Evolutionary conservation across 306 rosid genomes (phyloP).

Genomic region (Gillenia trifoliata): DNA sequence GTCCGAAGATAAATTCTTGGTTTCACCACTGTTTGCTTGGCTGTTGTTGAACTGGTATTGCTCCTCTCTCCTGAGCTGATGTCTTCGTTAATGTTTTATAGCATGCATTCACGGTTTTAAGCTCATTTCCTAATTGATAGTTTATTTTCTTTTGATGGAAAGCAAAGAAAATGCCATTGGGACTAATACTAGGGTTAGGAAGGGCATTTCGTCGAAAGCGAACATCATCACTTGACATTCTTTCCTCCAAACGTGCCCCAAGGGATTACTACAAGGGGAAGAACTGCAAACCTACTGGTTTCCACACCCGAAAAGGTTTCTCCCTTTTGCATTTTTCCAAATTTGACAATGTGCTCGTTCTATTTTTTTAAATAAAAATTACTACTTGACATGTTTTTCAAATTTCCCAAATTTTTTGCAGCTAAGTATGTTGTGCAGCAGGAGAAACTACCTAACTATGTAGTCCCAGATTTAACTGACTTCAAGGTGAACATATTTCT

Average conservation of each 20-base stretch:
- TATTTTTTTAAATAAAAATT: background rate
- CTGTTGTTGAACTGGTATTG: background rate
- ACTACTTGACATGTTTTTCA: background rate
- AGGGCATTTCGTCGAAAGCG: slow-evolving; percentile 36
- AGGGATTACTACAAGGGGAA: slow-evolving; percentile 79
- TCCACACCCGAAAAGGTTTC: slow-evolving; percentile 78
- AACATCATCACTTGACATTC: slow-evolving; percentile 50
- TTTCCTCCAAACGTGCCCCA: slow-evolving; percentile 78
- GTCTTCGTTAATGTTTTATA: background rate
- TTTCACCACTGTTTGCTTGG: background rate
- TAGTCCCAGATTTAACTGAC: slow-evolving; percentile 34
- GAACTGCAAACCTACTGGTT: slow-evolving; percentile 89
- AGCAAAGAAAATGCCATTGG: slow-evolving; percentile 29
- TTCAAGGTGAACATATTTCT: slow-evolving; percentile 25
- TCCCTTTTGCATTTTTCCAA: background rate
- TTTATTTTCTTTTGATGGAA: background rate
- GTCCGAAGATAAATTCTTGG: background rate
- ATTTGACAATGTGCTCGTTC: background rate
- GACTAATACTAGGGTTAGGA: slow-evolving; percentile 35
- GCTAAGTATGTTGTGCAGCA: slow-evolving; percentile 35
- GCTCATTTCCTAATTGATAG: background rate
- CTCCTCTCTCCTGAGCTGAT: background rate
- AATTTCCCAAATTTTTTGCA: slow-evolving; percentile 6
- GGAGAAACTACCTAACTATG: slow-evolving; percentile 33
- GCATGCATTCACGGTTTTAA: background rate